Evolutionary conservation across 345 rosid species (phyloP).

Genomic region (Gossypium longicalyx): DNA sequence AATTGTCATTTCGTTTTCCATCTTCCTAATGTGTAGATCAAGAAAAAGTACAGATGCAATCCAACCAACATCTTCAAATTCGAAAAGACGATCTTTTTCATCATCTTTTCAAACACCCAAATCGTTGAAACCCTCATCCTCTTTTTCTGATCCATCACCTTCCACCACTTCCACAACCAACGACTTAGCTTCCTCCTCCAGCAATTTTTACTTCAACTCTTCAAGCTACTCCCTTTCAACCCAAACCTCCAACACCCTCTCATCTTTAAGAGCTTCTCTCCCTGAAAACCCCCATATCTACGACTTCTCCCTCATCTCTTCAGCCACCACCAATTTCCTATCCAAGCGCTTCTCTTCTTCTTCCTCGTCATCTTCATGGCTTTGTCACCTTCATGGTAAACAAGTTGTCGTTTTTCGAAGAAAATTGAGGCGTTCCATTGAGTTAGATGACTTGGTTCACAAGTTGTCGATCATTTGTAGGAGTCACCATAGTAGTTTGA

Average conservation of each 20-base stretch:
- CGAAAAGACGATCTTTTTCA: background rate
- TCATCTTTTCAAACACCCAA: background rate
- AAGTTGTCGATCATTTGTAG: slow-evolving; percentile 25
- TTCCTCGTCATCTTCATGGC: slow-evolving; percentile 38
- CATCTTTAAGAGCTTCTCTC: slow-evolving; percentile 23
- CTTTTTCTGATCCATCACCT: background rate
- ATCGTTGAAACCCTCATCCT: background rate
- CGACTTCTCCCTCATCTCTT: slow-evolving; percentile 23
- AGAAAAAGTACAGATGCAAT: background rate
- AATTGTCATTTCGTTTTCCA: background rate
- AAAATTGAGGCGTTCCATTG: slow-evolving; percentile 14
- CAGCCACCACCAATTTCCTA: slow-evolving; percentile 32
- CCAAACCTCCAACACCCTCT: slow-evolving; percentile 20
- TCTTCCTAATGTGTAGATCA: slow-evolving; percentile 13
- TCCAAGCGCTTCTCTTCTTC: slow-evolving; percentile 34
- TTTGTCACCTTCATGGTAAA: slow-evolving; percentile 26
- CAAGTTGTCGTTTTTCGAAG: slow-evolving; percentile 27
- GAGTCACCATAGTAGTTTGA: slow-evolving; percentile 40
- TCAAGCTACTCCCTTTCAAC: slow-evolving; percentile 13
- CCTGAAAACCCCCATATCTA: slow-evolving; percentile 33
- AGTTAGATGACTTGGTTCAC: slow-evolving; percentile 6
- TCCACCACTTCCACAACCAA: background rate
- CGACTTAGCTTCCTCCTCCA: background rate
- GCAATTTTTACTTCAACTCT: background rate
- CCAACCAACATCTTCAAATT: background rate